phyloP scores from a whole-genome alignment of 305 asterid species.

The Fraxinus platypoda region DNA sequence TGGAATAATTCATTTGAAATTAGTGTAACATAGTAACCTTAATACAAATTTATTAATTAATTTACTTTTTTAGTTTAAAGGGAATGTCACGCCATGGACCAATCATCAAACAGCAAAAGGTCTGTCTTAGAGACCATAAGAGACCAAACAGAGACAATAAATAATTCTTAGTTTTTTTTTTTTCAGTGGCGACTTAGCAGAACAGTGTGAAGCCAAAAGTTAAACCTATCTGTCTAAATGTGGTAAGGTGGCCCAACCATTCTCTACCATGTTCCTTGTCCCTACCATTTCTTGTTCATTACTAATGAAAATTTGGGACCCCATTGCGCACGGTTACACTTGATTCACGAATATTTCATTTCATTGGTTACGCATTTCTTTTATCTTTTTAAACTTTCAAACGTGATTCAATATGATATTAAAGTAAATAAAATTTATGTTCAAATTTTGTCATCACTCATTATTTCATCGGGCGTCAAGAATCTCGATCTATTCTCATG shows the following conservation, averaged over 20 bases:
- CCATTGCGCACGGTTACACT: conserved; percentile 49
- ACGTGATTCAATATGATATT: background rate
- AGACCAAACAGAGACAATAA: conserved; percentile 35
- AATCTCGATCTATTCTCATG: background rate
- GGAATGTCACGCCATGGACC: background rate
- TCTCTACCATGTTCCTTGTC: conserved; percentile 27
- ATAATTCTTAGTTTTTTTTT: conserved; percentile 11
- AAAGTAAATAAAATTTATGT: too few relatives aligned
- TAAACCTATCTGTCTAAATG: conserved; percentile 39
- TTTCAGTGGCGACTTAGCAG: conserved; percentile 35
- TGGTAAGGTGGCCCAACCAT: conserved; percentile 37
- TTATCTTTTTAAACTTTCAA: background rate
- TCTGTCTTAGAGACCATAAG: conserved; percentile 27
- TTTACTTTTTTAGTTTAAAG: background rate
- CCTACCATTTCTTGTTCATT: conserved; percentile 42
- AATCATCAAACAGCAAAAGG: conserved; percentile 7
- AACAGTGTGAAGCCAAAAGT: conserved; percentile 30
- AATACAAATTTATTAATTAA: background rate
- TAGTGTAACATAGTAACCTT: background rate
- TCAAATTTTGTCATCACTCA: background rate
- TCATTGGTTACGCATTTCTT: background rate
- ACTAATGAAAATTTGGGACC: conserved; percentile 32
- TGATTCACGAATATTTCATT: conserved; percentile 17
- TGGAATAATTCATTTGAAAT: background rate
- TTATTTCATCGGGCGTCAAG: background rate